Base-by-base conservation (phyloP, 2,329 filamentous ascomycete species). In the Chaetomiaceae sp. region DNA sequence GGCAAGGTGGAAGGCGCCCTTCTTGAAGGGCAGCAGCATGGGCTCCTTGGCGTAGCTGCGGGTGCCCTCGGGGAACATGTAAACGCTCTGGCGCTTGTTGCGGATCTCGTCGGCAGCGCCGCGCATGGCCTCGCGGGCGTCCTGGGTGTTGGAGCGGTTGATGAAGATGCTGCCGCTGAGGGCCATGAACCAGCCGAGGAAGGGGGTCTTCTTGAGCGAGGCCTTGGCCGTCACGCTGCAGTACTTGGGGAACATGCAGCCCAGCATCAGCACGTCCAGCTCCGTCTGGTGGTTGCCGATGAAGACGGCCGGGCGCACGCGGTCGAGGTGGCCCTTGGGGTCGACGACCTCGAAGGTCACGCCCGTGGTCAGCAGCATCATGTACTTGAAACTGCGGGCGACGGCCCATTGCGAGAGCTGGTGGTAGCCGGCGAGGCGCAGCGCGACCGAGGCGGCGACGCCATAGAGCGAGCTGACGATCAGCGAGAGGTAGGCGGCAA, bases 271-370 rank as follows among this genome's bases (percentile, higher is more conserved):
- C 33, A 98, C 86, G 63, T 98, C 93, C 56, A 98, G 79, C 70
- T 97, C 93, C 18, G 86, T 88, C 75, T 98, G 93, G 70, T 98
- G 93, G 68, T 97, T 97, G 33, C 86, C 86, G 57, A 98, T 75
- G 61, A 98, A 90, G 47, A 98, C 86, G 47, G 88, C 90, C 1
- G 93, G 93, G 42, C 91, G 79, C 22, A 73, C 73, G 9, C 73
- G 82, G 38, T 70, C 69, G 48, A 90, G 78, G 56, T 82, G 64
- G 54, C 81, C 67, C 49, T 80, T 63, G 32, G 80, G 72, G 58
- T 90, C 88, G 36, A 84, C 76, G 40, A 95, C 68, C 51, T 78
- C 74, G 63, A 97, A 96, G 49, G 74, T 77, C 39, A 96, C 75
- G 50, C 91, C 91, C 1, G 88, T 89, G 38, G 79, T 76, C 37